Evolutionary conservation across 2,329 filamentous ascomycete species (phyloP).

Genomic region (Chlorencoelia australis): DNA sequence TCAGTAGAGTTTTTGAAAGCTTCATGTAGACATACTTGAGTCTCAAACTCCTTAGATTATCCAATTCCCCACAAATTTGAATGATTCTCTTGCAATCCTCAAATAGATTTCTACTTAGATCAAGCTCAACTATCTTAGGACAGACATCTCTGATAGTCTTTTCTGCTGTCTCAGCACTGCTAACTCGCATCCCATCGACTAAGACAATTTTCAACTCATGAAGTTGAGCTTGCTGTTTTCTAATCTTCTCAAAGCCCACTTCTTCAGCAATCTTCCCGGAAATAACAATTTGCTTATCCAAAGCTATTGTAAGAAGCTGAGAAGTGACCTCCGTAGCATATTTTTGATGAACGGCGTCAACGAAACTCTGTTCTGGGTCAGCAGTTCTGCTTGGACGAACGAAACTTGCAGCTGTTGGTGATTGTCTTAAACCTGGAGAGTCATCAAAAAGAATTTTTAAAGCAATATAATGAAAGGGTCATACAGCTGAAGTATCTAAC

Average conservation of each 20-base stretch:
- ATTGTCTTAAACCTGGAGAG: constrained; percentile 44
- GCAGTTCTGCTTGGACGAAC: constrained; percentile 64
- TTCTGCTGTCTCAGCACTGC: constrained; percentile 27
- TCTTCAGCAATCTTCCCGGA: constrained; percentile 84
- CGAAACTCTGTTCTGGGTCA: constrained; percentile 61
- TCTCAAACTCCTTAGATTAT: constrained; percentile 54
- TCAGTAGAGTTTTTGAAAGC: neutral
- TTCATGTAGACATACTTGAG: constrained; percentile 50
- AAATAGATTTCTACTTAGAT: constrained; percentile 78
- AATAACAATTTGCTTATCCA: constrained; percentile 49
- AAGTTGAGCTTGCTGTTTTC: constrained; percentile 66
- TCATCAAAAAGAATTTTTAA: constrained; percentile 1
- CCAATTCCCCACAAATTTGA: constrained; percentile 60
- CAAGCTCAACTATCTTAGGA: constrained; percentile 64
- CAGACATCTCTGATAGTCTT: constrained; percentile 41
- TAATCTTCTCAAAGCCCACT: constrained; percentile 90
- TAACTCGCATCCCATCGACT: constrained; percentile 65
- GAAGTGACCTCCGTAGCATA: constrained; percentile 55
- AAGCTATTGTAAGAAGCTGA: constrained; percentile 16
- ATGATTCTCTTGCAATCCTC: constrained; percentile 55
- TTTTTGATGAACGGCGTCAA: constrained; percentile 72
- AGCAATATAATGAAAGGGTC: constrained; percentile 13
- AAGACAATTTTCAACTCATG: constrained; percentile 72
- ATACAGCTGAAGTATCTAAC: constrained; percentile 75
- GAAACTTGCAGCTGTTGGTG: constrained; percentile 72